Base-by-base conservation (phyloP, 2,329 filamentous ascomycete species). In the Pseudocercospora pini-densiflorae region DNA sequence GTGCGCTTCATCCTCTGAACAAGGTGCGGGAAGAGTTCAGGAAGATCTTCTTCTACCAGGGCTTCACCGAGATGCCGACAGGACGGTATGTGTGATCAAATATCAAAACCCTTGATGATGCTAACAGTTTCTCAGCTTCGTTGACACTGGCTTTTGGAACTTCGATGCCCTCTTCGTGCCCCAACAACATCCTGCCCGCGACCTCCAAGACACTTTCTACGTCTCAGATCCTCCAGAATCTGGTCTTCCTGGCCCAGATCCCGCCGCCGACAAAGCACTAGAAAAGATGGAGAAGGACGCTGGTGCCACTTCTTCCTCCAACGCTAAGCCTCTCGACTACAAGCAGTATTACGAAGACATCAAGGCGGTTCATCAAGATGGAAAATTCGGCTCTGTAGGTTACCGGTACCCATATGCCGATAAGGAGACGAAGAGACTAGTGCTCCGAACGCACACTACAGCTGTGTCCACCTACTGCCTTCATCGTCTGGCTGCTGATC, bases 121-220 rank as follows among this genome's bases (percentile, higher is more conserved):
- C 70, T 72, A 36, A 71, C 59, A 33, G 2, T 5, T 5, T 21
- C 7, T n/a, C 61, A 86, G 84, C 79, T 97, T 90, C 78, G 94
- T 98, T 69, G 95, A 99, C 82, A 94, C 94, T 12, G 94, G 94
- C 55, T 97, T 98, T 89, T 99, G 95, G 93, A 98, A 98, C 82
- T 98, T 98, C 80, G 94, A 98, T 77, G 89, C 94, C 24, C 92
- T 99, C 70, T 97, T 94, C 80, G 94, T 98, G 61, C 94, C 94
- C 31, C 95, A 97, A 82, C 95, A 99, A 85, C 95, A 99, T 80
- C 95, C 95, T 60, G 95, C 95, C 66, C 92, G 95, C 78, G 95
- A 99, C 79, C 86, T 97, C 72, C 95, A 99, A 85, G 95, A 99
- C 77, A 98, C 95, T 64, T 98, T 98, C 85, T 99, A 97, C 84